These are phyloP conservation scores for Fomitopsis palustris DNA, from an alignment of 1,284 basidiomycete species.

Conservation along the genomic window DNA sequence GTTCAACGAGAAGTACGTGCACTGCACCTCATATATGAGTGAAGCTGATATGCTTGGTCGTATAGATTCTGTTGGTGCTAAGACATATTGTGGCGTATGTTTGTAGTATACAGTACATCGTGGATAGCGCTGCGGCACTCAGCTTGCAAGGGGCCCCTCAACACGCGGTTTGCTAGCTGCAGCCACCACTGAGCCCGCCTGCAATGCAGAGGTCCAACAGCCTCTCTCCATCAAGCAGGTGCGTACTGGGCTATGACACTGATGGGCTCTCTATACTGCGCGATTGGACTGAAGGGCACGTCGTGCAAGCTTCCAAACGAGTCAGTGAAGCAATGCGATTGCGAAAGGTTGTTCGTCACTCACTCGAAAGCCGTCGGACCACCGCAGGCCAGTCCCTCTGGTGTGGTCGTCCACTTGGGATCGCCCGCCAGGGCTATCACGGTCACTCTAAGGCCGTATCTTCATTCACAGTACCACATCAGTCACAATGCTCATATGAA, in stretches of 20 bases:
- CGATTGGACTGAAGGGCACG: slow-evolving; percentile 26
- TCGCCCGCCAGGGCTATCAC: slow-evolving; percentile 55
- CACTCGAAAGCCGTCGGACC: slow-evolving; percentile 39
- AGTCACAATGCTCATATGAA: neutral
- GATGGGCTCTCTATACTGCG: slow-evolving; percentile 24
- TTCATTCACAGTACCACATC: slow-evolving; percentile 23
- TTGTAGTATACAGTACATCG: neutral
- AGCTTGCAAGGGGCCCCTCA: too few species aligned
- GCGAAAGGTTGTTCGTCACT: slow-evolving; percentile 1
- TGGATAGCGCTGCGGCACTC: too few species aligned
- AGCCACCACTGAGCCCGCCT: too few species aligned
- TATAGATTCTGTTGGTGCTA: slow-evolving; percentile 17
- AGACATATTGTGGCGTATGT: too few species aligned
- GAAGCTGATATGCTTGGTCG: neutral
- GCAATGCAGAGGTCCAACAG: too few species aligned
- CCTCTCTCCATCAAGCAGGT: neutral
- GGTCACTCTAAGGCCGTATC: slow-evolving; percentile 53
- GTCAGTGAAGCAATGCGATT: neutral
- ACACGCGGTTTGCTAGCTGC: too few species aligned
- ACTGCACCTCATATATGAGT: neutral
- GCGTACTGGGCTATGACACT: slow-evolving; percentile 26
- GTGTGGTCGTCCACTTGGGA: slow-evolving; percentile 52
- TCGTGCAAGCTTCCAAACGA: slow-evolving; percentile 17
- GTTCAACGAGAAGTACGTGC: slow-evolving; percentile 44
- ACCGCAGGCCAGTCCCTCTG: slow-evolving; percentile 49